These are phyloP conservation scores for Candida sp. DNA, from an alignment of 1,139 yeast genomes.

Conservation along the genomic window DNA sequence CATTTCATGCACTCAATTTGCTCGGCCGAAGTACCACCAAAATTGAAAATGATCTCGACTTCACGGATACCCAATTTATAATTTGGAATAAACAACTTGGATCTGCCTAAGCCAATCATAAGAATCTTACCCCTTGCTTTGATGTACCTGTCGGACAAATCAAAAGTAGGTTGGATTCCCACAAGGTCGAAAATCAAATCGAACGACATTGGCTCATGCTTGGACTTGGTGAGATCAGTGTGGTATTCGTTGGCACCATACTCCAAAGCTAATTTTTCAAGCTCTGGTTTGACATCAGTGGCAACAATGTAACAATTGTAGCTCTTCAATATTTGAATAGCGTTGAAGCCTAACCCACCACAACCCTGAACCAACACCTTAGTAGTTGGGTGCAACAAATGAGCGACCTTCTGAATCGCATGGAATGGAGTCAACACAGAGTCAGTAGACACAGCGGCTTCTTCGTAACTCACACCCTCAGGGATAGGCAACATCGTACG, in stretches of 20 bases:
- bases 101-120: constrained; percentile 48
- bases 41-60: constrained; percentile 41
- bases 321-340: constrained; percentile 45
- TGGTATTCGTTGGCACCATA: constrained; percentile 51
- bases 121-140: constrained; percentile 42
- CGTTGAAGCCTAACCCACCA: constrained; percentile 58
- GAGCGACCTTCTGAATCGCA: constrained; percentile 46
- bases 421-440: constrained; percentile 57
- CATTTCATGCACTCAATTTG: constrained; percentile 50
- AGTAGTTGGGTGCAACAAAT: constrained; percentile 33
- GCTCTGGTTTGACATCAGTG: constrained; percentile 39
- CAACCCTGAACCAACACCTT: constrained; percentile 50
- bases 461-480: constrained; percentile 45
- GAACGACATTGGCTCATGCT: constrained; percentile 35
- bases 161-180: constrained; percentile 44
- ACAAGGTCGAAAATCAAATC: constrained; percentile 50
- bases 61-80: constrained; percentile 46
- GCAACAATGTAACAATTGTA: constrained; percentile 48
- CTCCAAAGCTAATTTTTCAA: constrained; percentile 29
- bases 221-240: constrained; percentile 30
- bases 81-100: constrained; percentile 33
- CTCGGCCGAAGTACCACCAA: constrained; percentile 52
- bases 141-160: constrained; percentile 36
- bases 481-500: constrained; percentile 48
- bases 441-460: constrained; percentile 54